Evolutionary conservation across 805 yeast species (phyloP).

Genomic region (Candida xiaguanensis): DNA sequence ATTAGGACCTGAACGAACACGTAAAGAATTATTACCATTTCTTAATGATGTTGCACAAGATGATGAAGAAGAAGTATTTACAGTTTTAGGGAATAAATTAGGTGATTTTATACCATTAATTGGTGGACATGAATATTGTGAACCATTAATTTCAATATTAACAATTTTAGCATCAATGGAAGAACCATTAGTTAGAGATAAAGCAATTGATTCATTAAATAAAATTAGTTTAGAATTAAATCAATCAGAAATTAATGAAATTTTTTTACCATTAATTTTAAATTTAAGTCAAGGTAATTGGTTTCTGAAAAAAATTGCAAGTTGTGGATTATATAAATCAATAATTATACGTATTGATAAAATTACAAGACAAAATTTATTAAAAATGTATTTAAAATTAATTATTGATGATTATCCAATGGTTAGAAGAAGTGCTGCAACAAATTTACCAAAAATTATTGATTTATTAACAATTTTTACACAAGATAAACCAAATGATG

Average conservation of each 20-base stretch:
- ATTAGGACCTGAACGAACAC: constrained; percentile 88
- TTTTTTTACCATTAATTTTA: constrained; percentile 73
- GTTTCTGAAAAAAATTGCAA: constrained; percentile 90
- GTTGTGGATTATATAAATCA: constrained; percentile 81
- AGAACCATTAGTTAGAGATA: constrained; percentile 94
- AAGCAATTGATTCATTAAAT: constrained; percentile 84
- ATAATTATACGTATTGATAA: constrained; percentile 59
- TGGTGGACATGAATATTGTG: constrained; percentile 71
- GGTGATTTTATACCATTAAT: constrained; percentile 84
- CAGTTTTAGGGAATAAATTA: constrained; percentile 86
- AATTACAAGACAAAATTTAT: constrained; percentile 54
- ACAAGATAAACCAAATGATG: constrained; percentile 31
- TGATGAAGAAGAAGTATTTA: constrained; percentile 97
- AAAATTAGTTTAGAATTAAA: constrained; percentile 61
- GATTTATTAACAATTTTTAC: constrained; percentile 48
- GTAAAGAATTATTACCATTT: constrained; percentile 86
- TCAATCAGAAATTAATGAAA: constrained; percentile 57
- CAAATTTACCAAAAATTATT: constrained; percentile 71
- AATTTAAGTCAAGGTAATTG: constrained; percentile 84
- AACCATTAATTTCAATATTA: constrained; percentile 54
- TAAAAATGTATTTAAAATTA: constrained; percentile 64
- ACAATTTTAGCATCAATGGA: constrained; percentile 87
- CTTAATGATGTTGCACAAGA: constrained; percentile 87
- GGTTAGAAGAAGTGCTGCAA: constrained; percentile 95
- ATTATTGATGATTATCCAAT: constrained; percentile 92